These are phyloP conservation scores for Floccularia luteovirens DNA, from an alignment of 768 basidiomycete genomes.

Conservation along the genomic window DNA sequence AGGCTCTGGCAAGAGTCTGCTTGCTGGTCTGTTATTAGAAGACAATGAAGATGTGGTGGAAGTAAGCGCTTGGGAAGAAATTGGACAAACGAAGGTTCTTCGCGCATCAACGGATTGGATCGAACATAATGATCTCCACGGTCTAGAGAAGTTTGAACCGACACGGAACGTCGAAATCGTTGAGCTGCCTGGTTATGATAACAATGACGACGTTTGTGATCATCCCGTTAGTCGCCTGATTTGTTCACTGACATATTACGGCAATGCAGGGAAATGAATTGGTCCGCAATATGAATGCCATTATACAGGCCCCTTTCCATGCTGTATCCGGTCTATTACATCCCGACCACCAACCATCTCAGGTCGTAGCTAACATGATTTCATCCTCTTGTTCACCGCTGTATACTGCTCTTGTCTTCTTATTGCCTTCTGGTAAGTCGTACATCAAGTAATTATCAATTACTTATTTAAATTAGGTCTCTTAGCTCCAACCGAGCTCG, in stretches of 20 bases:
- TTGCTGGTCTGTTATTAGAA: conserved; percentile 43
- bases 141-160: conserved; percentile 59
- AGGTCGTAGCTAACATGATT: conserved; percentile 41
- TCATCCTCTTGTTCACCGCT: conserved; percentile 52
- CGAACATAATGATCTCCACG: conserved; percentile 57
- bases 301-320: conserved; percentile 52
- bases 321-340: conserved; percentile 45
- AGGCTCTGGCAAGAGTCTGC: conserved; percentile 34
- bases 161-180: conserved; percentile 58
- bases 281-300: conserved; percentile 21
- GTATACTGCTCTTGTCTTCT: conserved; percentile 51
- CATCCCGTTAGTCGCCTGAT: not conserved
- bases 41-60: conserved; percentile 69
- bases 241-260: conserved; percentile 6
- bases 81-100: conserved; percentile 32
- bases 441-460: not conserved
- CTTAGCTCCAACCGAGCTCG: conserved; percentile 26
- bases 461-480: conserved; percentile 6
- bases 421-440: conserved; percentile 39
- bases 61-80: conserved; percentile 48
- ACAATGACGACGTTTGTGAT: conserved; percentile 35
- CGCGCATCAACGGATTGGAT: conserved; percentile 68
- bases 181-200: conserved; percentile 38
- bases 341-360: conserved; percentile 43
- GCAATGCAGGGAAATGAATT: conserved; percentile 22